A percentile compares a stretch with the other conserved stretches of the same genome.
These are phyloP conservation scores for Colletotrichum paranaense DNA, from an alignment of 2,329 filamentous ascomycete genomes.

Conservation along the genomic window DNA sequence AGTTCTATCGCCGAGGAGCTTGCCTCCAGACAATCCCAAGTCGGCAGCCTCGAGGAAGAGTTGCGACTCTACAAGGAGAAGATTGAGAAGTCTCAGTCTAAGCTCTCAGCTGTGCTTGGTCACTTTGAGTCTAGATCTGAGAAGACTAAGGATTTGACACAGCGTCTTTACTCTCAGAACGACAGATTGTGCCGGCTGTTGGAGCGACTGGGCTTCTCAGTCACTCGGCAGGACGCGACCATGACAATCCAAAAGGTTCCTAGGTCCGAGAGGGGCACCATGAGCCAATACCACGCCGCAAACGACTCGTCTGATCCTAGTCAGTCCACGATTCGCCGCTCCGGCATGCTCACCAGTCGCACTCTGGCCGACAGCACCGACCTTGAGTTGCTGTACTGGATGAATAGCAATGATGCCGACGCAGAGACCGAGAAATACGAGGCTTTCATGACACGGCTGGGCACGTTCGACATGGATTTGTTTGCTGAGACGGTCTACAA, in stretches of 20 bases:
- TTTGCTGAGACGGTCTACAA: slow-evolving; percentile 90
- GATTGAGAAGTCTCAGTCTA: slow-evolving; percentile 64
- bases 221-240: slow-evolving; percentile 77
- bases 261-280: slow-evolving; percentile 65
- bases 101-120: slow-evolving; percentile 60
- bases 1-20: slow-evolving; percentile 76
- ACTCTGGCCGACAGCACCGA: slow-evolving; percentile 72
- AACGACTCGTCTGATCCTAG: slow-evolving; percentile 68
- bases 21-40: slow-evolving; percentile 79
- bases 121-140: slow-evolving; percentile 77
- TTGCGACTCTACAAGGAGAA: slow-evolving; percentile 76
- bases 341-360: slow-evolving; percentile 63
- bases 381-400: slow-evolving; percentile 84
- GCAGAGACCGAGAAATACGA: slow-evolving; percentile 80
- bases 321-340: slow-evolving; percentile 60
- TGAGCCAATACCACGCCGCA: slow-evolving; percentile 59
- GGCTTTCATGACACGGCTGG: slow-evolving; percentile 78
- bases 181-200: slow-evolving; percentile 85
- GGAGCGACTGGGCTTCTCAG: slow-evolving; percentile 86
- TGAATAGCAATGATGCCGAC: slow-evolving; percentile 73
- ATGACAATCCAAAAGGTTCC: slow-evolving; percentile 82
- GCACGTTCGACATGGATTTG: slow-evolving; percentile 83
- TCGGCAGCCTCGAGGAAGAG: slow-evolving; percentile 81
- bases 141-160: slow-evolving; percentile 85
- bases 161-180: slow-evolving; percentile 84